Conservation (phyloP, 2,329 filamentous ascomycete genomes). For the Clarireedia monteithiana region DNA sequence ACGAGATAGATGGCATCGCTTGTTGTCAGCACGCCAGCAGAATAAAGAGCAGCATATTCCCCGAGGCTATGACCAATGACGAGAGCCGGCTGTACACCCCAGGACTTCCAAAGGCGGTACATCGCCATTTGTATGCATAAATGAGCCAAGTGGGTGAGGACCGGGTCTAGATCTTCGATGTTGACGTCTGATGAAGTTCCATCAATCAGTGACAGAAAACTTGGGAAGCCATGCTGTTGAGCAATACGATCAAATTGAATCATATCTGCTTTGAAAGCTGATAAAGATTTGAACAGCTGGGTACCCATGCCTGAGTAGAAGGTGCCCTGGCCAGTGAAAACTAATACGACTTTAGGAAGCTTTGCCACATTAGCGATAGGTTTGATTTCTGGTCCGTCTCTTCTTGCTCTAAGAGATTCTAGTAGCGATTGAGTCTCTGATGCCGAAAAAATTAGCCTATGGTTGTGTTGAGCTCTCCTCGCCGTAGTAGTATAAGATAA, state of each 20-base stretch:
- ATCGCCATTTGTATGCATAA: constrained; percentile 29
- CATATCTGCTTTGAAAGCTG: neutral
- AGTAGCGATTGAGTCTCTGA: neutral
- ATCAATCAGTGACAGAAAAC: constrained; percentile 32
- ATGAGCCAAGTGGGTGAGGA: neutral
- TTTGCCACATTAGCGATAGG: constrained; percentile 8
- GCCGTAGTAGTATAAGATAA: constrained; percentile 27
- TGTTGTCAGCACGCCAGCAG: constrained; percentile 62
- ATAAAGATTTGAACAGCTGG: neutral
- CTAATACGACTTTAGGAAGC: constrained; percentile 31
- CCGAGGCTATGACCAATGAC: constrained; percentile 58
- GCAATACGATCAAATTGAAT: constrained; percentile 12
- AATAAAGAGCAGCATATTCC: constrained; percentile 64
- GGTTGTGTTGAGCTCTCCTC: constrained; percentile 51
- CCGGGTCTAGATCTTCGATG: neutral
- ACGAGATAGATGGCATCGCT: constrained; percentile 66
- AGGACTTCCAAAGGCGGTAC: constrained; percentile 44
- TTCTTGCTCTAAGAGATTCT: neutral
- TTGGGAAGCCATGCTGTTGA: constrained; percentile 20
- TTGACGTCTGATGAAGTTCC: neutral
- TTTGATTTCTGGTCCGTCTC: constrained; percentile 32
- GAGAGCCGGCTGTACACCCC: constrained; percentile 45
- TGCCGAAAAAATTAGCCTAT: constrained; percentile 36
- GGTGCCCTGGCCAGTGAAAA: constrained; percentile 1
- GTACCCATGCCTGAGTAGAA: neutral